Evolutionary conservation across 2,329 filamentous ascomycete species (phyloP), one percentile per base, ranked within the genome.

Genomic region (Tetracladium maxilliforme): DNA sequence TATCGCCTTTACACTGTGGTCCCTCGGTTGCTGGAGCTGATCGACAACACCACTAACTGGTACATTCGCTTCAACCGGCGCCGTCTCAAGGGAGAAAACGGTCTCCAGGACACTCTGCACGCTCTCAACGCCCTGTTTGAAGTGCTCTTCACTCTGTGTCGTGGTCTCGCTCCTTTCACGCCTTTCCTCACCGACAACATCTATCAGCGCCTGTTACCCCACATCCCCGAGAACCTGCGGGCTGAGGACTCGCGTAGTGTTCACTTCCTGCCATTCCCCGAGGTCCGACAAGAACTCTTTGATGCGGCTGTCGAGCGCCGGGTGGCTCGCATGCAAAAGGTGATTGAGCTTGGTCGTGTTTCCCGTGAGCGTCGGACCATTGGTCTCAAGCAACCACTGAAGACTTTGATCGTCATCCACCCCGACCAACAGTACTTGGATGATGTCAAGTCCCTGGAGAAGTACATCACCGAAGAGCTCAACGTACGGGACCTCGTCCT

Each of bases 21-120:
- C 22, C 86, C 86, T 6, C 68, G 80, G 34, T 56, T 95, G 31
- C 64, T 92, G 11, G 67, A 66, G 30, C 66, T 92, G 42, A 92
- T 94, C 36, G 87, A 94, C 43, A 84, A 92, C 52, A 84, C 81
- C 4, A 94, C 86, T n/a, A 95, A 95, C 53, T 94, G 86, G 86
- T 94, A 94, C 54, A 94, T 94, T 48, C 70, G 84, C 32, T 92
- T 93, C 60, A 94, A 94, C 59, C 70, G 86, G 27, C 80, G 80
- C 49, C 72, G 86, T 27, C 62, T 93, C 37, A 94, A 93, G 70
- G 86, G 86, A 21, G 84, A 92, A 45, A 73, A 82, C 35, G 83
- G 84, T 11, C 52, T 82, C 14, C 68, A 86, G 10, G 90, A 95
- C 46, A 94, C 90, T 8, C 60, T 77, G 25, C 82, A 92, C 43